phyloP scores from a whole-genome alignment of 257 asterid species.

The Echites panduratus region DNA sequence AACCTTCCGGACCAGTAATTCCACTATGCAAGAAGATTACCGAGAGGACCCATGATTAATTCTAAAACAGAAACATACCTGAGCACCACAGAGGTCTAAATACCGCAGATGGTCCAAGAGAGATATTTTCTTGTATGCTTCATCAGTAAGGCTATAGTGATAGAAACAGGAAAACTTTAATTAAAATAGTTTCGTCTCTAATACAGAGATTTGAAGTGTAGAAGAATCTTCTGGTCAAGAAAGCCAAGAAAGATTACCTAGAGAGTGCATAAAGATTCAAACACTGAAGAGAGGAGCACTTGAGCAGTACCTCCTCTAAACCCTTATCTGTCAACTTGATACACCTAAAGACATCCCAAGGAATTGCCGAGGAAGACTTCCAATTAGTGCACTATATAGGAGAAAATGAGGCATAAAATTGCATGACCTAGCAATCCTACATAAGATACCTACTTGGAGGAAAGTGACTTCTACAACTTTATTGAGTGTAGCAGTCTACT shows the following conservation, averaged over 20 bases:
- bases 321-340: conserved; percentile 78
- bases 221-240: not conserved
- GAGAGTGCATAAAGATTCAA: conserved; percentile 97
- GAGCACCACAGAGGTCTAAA: conserved; percentile 96
- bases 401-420: not conserved
- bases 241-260: conserved; percentile 35
- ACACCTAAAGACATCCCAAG: conserved; percentile 47
- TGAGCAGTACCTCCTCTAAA: conserved; percentile 52
- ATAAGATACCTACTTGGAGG: not conserved
- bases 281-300: conserved; percentile 65
- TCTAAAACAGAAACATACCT: conserved; percentile 42
- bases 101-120: conserved; percentile 52
- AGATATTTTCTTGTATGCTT: conserved; percentile 66
- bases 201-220: conserved; percentile 6
- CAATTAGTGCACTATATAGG: not conserved
- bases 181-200: conserved; percentile 10
- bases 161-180: conserved; percentile 14
- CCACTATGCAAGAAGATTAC: conserved; percentile 4
- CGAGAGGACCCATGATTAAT: not conserved
- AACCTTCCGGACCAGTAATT: not conserved
- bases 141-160: conserved; percentile 67
- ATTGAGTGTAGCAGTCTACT: not conserved
- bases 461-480: not conserved
- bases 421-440: not conserved
- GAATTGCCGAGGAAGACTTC: not conserved